Percentiles rank a stretch among this genome's conserved stretches.
These are phyloP conservation scores for Mucor velutinosus DNA, from an alignment of 371 early-diverging fungal genomes.

Conservation along the genomic window DNA sequence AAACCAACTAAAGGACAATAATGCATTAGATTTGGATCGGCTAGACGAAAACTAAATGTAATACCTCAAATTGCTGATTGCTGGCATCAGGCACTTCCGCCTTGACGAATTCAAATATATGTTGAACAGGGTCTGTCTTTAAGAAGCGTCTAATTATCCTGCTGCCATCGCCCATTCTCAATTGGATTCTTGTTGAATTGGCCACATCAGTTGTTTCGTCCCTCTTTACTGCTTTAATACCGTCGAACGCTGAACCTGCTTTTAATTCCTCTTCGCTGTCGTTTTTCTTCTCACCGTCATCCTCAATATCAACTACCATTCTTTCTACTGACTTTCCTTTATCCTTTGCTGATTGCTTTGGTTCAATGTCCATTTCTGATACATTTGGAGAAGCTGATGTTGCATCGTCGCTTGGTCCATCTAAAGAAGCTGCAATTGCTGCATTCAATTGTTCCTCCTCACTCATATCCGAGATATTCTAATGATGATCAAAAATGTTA, in stretches of 20 bases:
- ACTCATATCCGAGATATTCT: conserved; percentile 69
- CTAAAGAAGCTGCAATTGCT: conserved; percentile 77
- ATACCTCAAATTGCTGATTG: conserved; percentile 72
- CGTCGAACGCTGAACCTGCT: conserved; percentile 43
- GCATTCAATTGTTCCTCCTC: conserved; percentile 90
- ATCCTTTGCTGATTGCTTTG: background rate
- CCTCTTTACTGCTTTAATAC: conserved; percentile 49
- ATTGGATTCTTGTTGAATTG: conserved; percentile 67
- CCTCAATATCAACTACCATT: background rate
- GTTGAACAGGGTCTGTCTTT: conserved; percentile 65
- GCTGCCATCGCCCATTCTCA: conserved; percentile 72
- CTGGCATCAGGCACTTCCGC: conserved; percentile 63
- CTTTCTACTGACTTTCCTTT: background rate
- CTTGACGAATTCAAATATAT: conserved; percentile 73
- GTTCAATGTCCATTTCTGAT: background rate
- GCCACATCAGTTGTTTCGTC: conserved; percentile 56
- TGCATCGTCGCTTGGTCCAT: conserved; percentile 34
- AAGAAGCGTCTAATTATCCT: conserved; percentile 66
- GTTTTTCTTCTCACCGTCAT: background rate
- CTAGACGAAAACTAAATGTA: background rate
- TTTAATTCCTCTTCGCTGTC: conserved; percentile 24
- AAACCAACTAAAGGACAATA: conserved; percentile 50
- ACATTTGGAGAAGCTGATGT: conserved; percentile 7
- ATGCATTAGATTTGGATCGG: background rate
- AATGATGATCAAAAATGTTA: background rate